Evolutionary conservation across 2,329 filamentous ascomycete genomes (phyloP), one percentile per base, ranked within the genome.

Genomic region (Saccharata proteae): DNA sequence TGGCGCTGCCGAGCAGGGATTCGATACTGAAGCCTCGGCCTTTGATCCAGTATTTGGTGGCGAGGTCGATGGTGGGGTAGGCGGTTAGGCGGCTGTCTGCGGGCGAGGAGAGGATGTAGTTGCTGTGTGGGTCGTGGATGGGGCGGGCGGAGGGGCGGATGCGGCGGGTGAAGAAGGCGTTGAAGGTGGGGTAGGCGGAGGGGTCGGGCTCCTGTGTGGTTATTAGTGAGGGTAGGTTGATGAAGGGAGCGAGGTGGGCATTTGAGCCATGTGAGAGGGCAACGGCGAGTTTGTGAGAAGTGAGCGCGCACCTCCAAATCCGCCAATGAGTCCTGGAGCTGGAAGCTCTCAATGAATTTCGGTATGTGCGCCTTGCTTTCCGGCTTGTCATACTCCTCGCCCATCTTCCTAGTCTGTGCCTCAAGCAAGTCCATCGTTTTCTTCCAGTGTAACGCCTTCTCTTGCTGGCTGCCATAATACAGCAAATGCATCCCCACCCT

Each of bases 41-140:
- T 41, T 59, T 60, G 49, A 60, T 58, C 57, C 57, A 59, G 39
- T 57, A 57, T 32, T 55, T 56, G 6, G 49, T 58, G 3, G 57
- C 57, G 4, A 55, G 39, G 27, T 53, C 50, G 16, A 57, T 39
- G 2, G 55, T 57, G 3, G 47, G 49, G 38, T 52, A 60, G 8
- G 52, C 49, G 3, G 52, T 58, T 4, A 59, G 38, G 6, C 57
- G 41, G 38, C 57, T 59, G 28, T 60, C 57, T n/a, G 57, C 57
- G 5, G 52, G 50, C 24, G 45, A 47, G 10, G 43, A 49, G 2
- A 53, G 39, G 6, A 52, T 46, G 4, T 40, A 38, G 6, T 43
- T 44, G 26, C 57, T 51, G 5, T 43, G 44, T 4, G 55, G 48
- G 24, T 58, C 52, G 5, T 44, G 51, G 10, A 57, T 43, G 2